Conservation (phyloP, 1,284 basidiomycete species). For the Leccinum subatratum region DNA sequence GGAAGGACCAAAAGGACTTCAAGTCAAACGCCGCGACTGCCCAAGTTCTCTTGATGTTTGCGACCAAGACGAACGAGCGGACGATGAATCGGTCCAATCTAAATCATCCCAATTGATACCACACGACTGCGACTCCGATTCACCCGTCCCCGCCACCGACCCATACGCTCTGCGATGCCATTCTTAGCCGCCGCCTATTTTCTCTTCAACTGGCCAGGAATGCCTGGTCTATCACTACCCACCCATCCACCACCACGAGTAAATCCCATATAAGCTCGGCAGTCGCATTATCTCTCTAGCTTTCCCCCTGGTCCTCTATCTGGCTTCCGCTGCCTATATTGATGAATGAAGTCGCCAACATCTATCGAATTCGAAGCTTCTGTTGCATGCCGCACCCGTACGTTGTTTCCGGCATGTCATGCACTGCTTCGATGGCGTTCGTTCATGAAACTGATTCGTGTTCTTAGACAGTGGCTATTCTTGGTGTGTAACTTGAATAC, state of each 20-base stretch:
- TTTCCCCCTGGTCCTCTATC: neutral
- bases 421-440: neutral
- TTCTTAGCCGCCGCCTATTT: too few species aligned
- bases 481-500: slow-evolving; percentile 7
- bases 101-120: too few species aligned
- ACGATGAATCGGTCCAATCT: too few species aligned
- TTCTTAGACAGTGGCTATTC: slow-evolving; percentile 8
- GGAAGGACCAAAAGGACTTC: slow-evolving; percentile 37
- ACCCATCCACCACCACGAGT: too few species aligned
- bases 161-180: too few species aligned
- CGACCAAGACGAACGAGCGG: slow-evolving; percentile 40
- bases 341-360: slow-evolving; percentile 3
- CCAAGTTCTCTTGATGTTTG: slow-evolving; percentile 53
- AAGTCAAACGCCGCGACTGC: slow-evolving; percentile 47
- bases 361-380: neutral
- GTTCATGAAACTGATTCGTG: neutral
- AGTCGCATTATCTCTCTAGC: too few species aligned
- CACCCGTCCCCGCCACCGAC: too few species aligned
- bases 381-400: neutral
- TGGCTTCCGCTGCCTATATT: neutral
- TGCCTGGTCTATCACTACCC: too few species aligned
- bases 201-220: too few species aligned
- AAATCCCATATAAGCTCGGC: too few species aligned
- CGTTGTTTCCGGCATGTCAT: slow-evolving; percentile 1
- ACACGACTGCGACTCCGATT: too few species aligned